These are phyloP conservation scores for Leccinum huronense DNA, from an alignment of 1,284 basidiomycete genomes.

Conservation along the genomic window DNA sequence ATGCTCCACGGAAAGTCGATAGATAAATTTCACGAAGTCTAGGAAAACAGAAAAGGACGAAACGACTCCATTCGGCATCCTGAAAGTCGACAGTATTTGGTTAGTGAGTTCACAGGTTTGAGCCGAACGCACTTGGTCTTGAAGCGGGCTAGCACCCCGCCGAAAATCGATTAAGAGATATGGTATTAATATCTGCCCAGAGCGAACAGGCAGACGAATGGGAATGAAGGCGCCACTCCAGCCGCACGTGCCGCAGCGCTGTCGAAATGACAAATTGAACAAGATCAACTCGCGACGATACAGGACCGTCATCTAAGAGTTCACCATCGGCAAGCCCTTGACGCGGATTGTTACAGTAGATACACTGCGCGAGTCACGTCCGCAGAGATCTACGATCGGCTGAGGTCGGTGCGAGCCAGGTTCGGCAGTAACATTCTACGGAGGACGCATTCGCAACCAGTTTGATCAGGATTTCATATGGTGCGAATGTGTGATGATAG, in stretches of 20 bases:
- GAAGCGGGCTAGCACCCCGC: background rate
- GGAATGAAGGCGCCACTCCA: background rate
- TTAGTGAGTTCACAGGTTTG: constrained; percentile 6
- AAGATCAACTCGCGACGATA: constrained; percentile 1
- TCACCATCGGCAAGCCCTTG: background rate
- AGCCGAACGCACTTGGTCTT: constrained; percentile 6
- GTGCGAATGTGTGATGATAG: constrained; percentile 16
- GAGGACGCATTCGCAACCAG: background rate
- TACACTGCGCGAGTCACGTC: constrained; percentile 8
- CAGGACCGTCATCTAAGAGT: background rate
- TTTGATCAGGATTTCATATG: background rate
- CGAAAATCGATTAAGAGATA: constrained; percentile 1
- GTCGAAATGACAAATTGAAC: constrained; percentile 1
- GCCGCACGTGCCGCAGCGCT: constrained; percentile 9
- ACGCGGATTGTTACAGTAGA: background rate
- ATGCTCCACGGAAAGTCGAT: background rate
- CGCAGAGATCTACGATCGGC: constrained; percentile 12
- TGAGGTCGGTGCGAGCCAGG: background rate
- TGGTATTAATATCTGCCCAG: constrained; percentile 7
- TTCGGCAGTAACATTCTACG: background rate
- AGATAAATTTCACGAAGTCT: background rate
- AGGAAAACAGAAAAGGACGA: background rate
- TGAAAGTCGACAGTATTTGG: constrained; percentile 10
- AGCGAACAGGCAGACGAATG: background rate
- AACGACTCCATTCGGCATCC: constrained; percentile 10